phyloP scores from a whole-genome alignment of 108 stramenopile genomes.

The Cylindrotheca fusiformis region DNA sequence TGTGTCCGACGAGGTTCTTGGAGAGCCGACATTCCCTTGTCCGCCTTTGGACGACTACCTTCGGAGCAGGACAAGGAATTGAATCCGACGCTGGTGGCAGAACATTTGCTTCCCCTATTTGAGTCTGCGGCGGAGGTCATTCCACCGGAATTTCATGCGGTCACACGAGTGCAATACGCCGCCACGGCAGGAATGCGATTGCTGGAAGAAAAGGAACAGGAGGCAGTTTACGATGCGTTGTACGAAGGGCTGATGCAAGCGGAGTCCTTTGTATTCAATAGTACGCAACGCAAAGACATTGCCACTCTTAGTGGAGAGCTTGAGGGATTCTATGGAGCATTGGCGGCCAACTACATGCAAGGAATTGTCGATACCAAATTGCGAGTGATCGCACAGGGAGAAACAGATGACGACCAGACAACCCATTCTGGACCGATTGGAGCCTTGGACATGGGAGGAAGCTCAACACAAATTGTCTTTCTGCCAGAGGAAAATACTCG shows the following conservation, averaged over 20 bases:
- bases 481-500: conserved; percentile 19
- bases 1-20: conserved; percentile 72
- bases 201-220: conserved; percentile 52
- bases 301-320: conserved; percentile 75
- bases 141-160: conserved; percentile 54
- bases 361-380: conserved; percentile 77
- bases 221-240: conserved; percentile 72
- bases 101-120: conserved; percentile 79
- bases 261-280: conserved; percentile 50
- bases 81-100: conserved; percentile 41
- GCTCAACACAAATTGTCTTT: conserved; percentile 84
- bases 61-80: conserved; percentile 24
- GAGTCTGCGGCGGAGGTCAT: conserved; percentile 75
- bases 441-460: conserved; percentile 88
- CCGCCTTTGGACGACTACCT: conserved; percentile 57
- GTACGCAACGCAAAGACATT: conserved; percentile 57
- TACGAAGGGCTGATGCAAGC: conserved; percentile 61
- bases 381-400: conserved; percentile 24
- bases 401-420: conserved; percentile 21
- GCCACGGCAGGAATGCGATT: conserved; percentile 90
- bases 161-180: conserved; percentile 69
- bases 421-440: conserved; percentile 51
- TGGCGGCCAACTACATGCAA: conserved; percentile 83
- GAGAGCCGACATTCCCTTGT: conserved; percentile 71
- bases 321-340: conserved; percentile 83